These are phyloP conservation scores for Phytophthora quininea DNA, from an alignment of 352 stramenopile species.

Conservation along the genomic window DNA sequence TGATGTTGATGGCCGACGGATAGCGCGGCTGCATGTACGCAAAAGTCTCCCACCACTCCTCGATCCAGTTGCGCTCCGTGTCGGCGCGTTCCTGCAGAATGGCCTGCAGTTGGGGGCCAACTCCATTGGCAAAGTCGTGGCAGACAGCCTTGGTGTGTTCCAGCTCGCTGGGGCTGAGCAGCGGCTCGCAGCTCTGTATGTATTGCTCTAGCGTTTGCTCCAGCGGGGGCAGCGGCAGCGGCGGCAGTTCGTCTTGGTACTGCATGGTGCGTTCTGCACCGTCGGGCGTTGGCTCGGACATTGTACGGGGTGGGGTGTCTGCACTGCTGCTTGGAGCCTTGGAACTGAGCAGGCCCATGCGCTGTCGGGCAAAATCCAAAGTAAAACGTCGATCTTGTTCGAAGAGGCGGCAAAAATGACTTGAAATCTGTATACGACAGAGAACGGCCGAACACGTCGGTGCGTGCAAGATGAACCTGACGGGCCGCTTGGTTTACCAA, in stretches of 20 bases:
- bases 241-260: slow-evolving; percentile 89
- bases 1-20: slow-evolving; percentile 97
- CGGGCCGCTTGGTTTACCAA: not conserved
- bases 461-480: not conserved
- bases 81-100: slow-evolving; percentile 87
- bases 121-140: slow-evolving; percentile 88
- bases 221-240: slow-evolving; percentile 93
- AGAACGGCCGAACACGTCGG: not conserved
- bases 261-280: slow-evolving; percentile 70
- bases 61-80: slow-evolving; percentile 88
- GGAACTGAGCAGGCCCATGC: slow-evolving; percentile 30
- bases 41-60: slow-evolving; percentile 97
- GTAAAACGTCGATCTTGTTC: not conserved
- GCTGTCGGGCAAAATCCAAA: slow-evolving; percentile 28
- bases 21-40: slow-evolving; percentile 96
- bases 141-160: slow-evolving; percentile 91
- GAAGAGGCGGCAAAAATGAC: slow-evolving; percentile 22
- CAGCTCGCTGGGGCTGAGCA: slow-evolving; percentile 89
- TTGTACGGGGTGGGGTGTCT: not conserved
- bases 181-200: slow-evolving; percentile 90
- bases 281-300: slow-evolving; percentile 28
- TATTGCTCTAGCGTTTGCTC: slow-evolving; percentile 94
- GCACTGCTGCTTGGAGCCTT: slow-evolving; percentile 7
- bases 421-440: slow-evolving; percentile 15
- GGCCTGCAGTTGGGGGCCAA: slow-evolving; percentile 91